Evolutionary conservation across 2,329 filamentous ascomycete species (phyloP), one percentile per base, ranked within the genome.

Genomic region (Raffaelea arxii): DNA sequence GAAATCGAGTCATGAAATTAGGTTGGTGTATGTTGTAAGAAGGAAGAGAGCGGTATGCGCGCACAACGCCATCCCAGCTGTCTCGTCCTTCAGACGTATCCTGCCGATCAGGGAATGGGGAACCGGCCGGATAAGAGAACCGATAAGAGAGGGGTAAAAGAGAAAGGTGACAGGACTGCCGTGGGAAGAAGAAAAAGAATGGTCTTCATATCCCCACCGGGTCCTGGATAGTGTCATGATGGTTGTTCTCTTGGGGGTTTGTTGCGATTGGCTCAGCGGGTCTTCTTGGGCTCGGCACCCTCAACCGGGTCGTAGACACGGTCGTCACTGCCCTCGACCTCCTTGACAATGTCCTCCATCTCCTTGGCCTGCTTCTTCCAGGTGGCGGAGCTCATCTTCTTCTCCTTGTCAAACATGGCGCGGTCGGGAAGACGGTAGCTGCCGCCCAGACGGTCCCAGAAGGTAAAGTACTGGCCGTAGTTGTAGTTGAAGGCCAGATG

Each of bases 391-490:
- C 78, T 84, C 84, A 92, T 90, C 74, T 94, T 95, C 57, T 78
- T 80, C 62, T 92, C 84, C 62, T 82, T 83, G 57, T 81, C 69
- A 70, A 95, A 96, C 55, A 95, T 76, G 66, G 89, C 87, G 47
- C 82, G 77, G 56, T 92, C 91, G 19, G 90, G 90, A 70, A 83
- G 80, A 57, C 86, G 76, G 71, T 95, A 96, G 60, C 85, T 94
- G 49, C 84, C 85, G 46, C 87, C 86, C 19, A 95, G 66, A 45
- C 90, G 82, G 64, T 96, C 90, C 84, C 90, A 95, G 19, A 92
- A 71, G 0, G 89, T 95, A 16, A 87, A 92, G 69, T 90, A 96
- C 64, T 96, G 90, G 49, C 90, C 90, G 59, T 94, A 96, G 69
- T 95, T 96, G 74, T 86, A 87, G 68, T 86, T 85, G 71, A 86